phyloP scores from a whole-genome alignment of 2,329 filamentous ascomycete species.

The Cordyceps militaris region DNA sequence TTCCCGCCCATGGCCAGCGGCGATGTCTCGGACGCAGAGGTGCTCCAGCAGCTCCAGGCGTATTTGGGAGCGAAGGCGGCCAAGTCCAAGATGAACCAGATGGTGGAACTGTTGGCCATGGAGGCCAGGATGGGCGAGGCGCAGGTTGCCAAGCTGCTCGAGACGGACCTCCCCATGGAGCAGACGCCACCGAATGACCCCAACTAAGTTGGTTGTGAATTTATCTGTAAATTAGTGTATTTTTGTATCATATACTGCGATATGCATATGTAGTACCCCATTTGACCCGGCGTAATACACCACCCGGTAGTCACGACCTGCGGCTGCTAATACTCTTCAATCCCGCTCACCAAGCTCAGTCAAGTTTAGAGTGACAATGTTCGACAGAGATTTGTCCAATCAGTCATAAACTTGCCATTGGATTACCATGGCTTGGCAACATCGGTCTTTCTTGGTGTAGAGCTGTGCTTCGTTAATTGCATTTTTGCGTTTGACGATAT shows the following conservation, averaged over 20 bases:
- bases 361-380: no score
- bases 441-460: no score
- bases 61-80: slow-evolving; percentile 19
- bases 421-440: no score
- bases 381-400: no score
- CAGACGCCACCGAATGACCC: background rate
- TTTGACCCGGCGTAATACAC: no score
- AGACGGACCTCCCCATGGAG: background rate
- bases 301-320: no score
- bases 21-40: slow-evolving; percentile 20
- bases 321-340: no score
- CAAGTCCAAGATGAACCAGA: slow-evolving; percentile 24
- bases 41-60: slow-evolving; percentile 15
- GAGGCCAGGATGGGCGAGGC: slow-evolving; percentile 23
- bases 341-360: no score
- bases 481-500: background rate
- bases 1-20: slow-evolving; percentile 41
- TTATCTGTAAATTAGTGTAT: background rate
- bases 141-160: slow-evolving; percentile 12
- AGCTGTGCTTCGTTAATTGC: slow-evolving; percentile 7
- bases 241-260: background rate
- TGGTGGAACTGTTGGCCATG: slow-evolving; percentile 23
- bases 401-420: no score
- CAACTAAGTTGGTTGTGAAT: background rate
- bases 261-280: background rate